Evolutionary conservation across 2,329 filamentous ascomycete genomes (phyloP), one percentile per base, ranked within the genome.

Genomic region (Fusarium nisikadoi): DNA sequence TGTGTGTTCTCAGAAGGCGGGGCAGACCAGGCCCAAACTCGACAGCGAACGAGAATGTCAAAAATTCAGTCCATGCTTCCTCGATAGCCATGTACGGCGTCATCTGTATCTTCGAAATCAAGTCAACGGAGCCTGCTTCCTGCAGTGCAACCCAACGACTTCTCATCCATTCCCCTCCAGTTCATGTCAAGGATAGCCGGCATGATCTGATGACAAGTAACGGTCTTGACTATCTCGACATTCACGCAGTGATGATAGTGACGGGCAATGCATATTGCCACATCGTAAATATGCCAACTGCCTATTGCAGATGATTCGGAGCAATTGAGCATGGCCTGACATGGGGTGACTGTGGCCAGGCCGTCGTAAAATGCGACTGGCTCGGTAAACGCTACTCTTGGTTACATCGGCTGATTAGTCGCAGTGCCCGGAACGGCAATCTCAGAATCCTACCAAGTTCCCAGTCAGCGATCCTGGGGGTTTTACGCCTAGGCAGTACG

Each of bases 291-390:
- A 25, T 55, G 38, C n/a, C 10, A 60, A 45, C 56, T 41, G 29
- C 47, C 58, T 27, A 13, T 19, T 60, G 19, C 31, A 55, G 25
- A 41, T 50, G 43, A 27, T 13, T 39, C 50, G 49, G 33, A 59
- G 50, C 31, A 42, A 35, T 39, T 49, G 46, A 39, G 39, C 27
- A 31, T 19, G 38, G 7, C 45, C 31, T 33, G 23, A 17, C 41
- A 27, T 36, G 41, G 53, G 25, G 35, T 35, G 29, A 25, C 16
- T 59, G 41, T 72, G 61, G 58, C 46, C 60, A 54, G 46, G 31
- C 27, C 38, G 33, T 45, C 49, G 39, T 54, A 36, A 47, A 58
- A 72, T 72, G 70, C 70, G 70, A 72, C 70, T 72, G 70, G 70
- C 38, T 58, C 66, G 39, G 53, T 66, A 73, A 62, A 71, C 62